Conservation (phyloP, 345 rosid genomes). For the Orychophragmus violaceus region DNA sequence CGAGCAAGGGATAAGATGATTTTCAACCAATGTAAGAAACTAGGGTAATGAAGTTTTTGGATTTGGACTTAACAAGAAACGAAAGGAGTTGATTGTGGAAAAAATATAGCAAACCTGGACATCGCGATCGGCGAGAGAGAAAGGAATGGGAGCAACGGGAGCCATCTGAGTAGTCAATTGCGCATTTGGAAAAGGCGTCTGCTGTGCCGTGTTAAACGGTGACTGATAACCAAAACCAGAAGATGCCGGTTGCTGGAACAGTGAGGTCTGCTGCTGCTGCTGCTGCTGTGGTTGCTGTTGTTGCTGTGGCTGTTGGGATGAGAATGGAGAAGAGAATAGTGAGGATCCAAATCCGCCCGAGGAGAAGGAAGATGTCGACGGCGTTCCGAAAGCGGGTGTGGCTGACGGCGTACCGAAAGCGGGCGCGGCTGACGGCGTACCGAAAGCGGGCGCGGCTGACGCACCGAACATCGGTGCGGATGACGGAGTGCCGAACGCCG, state of each 20-base stretch:
- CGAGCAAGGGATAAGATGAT: not conserved
- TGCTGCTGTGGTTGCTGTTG: slow-evolving; percentile 28
- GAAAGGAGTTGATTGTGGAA: not conserved
- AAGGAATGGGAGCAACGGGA: slow-evolving; percentile 84
- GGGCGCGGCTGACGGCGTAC: slow-evolving; percentile 38
- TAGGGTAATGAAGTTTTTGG: slow-evolving; percentile 2
- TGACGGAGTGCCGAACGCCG: slow-evolving; percentile 48
- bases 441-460: slow-evolving; percentile 41
- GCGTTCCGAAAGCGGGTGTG: slow-evolving; percentile 52
- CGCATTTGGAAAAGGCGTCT: slow-evolving; percentile 50
- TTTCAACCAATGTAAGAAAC: not conserved
- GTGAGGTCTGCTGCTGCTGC: slow-evolving; percentile 44
- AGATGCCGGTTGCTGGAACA: slow-evolving; percentile 42
- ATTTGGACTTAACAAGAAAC: not conserved
- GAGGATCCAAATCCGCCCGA: slow-evolving; percentile 56
- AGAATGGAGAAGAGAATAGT: slow-evolving; percentile 68
- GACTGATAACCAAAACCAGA: slow-evolving; percentile 35
- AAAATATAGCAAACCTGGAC: slow-evolving; percentile 45
- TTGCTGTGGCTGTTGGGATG: slow-evolving; percentile 55
- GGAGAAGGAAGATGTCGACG: slow-evolving; percentile 52
- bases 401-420: slow-evolving; percentile 49
- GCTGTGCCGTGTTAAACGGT: slow-evolving; percentile 44
- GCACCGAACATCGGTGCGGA: slow-evolving; percentile 43
- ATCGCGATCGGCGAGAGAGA: slow-evolving; percentile 92
- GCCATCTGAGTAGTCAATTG: slow-evolving; percentile 98